phyloP scores from a whole-genome alignment of 1,139 yeast genomes.

The Suhomyces atakaporum region DNA sequence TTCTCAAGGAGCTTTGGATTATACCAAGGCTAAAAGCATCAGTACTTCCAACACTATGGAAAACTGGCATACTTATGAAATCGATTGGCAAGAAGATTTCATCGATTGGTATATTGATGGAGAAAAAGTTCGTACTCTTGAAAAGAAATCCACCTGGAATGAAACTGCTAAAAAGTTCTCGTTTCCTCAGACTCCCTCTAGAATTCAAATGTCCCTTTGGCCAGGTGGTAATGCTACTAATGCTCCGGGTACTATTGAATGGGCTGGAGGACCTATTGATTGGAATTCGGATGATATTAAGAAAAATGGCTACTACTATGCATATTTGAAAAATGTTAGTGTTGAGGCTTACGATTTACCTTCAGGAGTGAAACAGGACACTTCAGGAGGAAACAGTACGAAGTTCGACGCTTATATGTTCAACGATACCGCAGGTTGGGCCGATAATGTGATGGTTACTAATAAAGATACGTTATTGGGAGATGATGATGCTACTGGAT shows the following conservation, averaged over 20 bases:
- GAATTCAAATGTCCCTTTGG: constrained; percentile 87
- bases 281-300: constrained; percentile 78
- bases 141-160: constrained; percentile 69
- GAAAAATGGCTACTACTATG: constrained; percentile 77
- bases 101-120: constrained; percentile 80
- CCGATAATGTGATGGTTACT: constrained; percentile 55
- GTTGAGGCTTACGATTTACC: constrained; percentile 77
- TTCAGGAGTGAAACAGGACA: constrained; percentile 32
- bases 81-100: constrained; percentile 82
- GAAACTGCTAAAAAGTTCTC: constrained; percentile 57
- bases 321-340: constrained; percentile 58
- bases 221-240: constrained; percentile 77
- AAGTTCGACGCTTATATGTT: constrained; percentile 55
- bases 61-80: constrained; percentile 72
- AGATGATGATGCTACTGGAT: constrained; percentile 62
- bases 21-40: constrained; percentile 54
- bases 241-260: constrained; percentile 78
- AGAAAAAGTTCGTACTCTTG: constrained; percentile 62
- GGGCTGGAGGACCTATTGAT: constrained; percentile 92
- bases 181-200: constrained; percentile 91
- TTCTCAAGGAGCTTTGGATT: constrained; percentile 71
- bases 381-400: constrained; percentile 40
- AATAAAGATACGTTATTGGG: constrained; percentile 63
- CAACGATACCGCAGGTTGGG: constrained; percentile 50
- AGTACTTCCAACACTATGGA: constrained; percentile 53